A percentile compares a stretch with the other conserved stretches of the same genome.
phyloP scores from a whole-genome alignment of 2,329 filamentous ascomycete genomes.

The Rutstroemia sp. region DNA sequence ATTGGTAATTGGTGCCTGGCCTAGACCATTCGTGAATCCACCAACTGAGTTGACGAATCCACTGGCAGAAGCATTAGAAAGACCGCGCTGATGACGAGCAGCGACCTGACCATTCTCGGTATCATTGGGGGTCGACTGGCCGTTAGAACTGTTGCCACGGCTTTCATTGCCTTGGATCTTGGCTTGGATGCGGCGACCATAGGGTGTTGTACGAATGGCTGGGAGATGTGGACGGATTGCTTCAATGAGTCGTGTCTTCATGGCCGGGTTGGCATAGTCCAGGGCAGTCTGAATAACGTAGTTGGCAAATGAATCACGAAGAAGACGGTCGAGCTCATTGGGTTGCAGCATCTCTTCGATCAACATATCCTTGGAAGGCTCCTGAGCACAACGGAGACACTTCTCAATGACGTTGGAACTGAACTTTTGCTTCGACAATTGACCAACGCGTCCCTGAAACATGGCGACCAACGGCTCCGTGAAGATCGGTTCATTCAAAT shows the following conservation, averaged over 20 bases:
- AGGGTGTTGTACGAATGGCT: constrained; percentile 80
- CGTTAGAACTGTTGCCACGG: constrained; percentile 26
- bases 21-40: constrained; percentile 24
- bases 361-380: constrained; percentile 68
- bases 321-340: constrained; percentile 75
- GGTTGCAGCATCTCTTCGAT: constrained; percentile 74
- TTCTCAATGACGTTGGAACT: constrained; percentile 99
- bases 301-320: constrained; percentile 91
- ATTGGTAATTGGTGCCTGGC: constrained; percentile 14
- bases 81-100: constrained; percentile 27
- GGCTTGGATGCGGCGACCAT: constrained; percentile 86
- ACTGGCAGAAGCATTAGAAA: constrained; percentile 25
- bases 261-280: constrained; percentile 69
- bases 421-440: constrained; percentile 90
- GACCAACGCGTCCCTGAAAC: constrained; percentile 67
- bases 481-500: constrained; percentile 79
- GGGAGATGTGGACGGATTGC: constrained; percentile 78
- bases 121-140: constrained; percentile 27
- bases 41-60: constrained; percentile 20
- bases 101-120: constrained; percentile 18
- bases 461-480: constrained; percentile 80
- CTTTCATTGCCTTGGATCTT: constrained; percentile 65
- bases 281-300: constrained; percentile 97
- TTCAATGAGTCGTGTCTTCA: constrained; percentile 72
- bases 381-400: constrained; percentile 75